Conservation (phyloP, 202 grass and related monocot genomes). For the Elaeis oleifera region DNA sequence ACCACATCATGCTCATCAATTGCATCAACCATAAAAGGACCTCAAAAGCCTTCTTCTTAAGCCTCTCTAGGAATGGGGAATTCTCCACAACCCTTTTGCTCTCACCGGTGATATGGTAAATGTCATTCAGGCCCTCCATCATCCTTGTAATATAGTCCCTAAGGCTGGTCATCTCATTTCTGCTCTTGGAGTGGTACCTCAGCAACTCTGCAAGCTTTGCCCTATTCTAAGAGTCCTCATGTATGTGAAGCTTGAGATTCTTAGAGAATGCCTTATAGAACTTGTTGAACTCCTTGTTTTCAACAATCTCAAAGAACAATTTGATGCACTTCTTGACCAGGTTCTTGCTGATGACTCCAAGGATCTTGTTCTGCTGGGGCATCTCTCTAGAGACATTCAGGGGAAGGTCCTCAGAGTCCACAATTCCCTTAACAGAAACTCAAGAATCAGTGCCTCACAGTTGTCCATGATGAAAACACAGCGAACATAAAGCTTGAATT, state of each 20-base stretch:
- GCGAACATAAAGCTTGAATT: neutral
- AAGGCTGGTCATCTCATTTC: slow-evolving; percentile 2
- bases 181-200: slow-evolving; percentile 4
- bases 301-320: slow-evolving; percentile 11
- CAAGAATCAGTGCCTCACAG: slow-evolving; percentile 6
- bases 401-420: slow-evolving; percentile 16
- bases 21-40: slow-evolving; percentile 6
- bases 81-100: slow-evolving; percentile 13
- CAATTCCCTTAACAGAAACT: slow-evolving; percentile 2
- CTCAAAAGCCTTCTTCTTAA: slow-evolving; percentile 5
- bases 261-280: slow-evolving; percentile 15
- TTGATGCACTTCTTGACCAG: slow-evolving; percentile 17
- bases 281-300: neutral
- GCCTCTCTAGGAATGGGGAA: slow-evolving; percentile 10
- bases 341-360: slow-evolving; percentile 7
- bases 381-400: slow-evolving; percentile 7
- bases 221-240: slow-evolving; percentile 9
- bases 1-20: slow-evolving; percentile 3
- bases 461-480: slow-evolving; percentile 16
- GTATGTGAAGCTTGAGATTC: slow-evolving; percentile 12
- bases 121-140: slow-evolving; percentile 8
- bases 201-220: neutral
- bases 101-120: slow-evolving; percentile 18
- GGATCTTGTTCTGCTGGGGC: slow-evolving; percentile 16
- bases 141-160: slow-evolving; percentile 10